These are phyloP conservation scores for Tulasnella sp. DNA, from an alignment of 768 basidiomycete genomes.

Conservation along the genomic window DNA sequence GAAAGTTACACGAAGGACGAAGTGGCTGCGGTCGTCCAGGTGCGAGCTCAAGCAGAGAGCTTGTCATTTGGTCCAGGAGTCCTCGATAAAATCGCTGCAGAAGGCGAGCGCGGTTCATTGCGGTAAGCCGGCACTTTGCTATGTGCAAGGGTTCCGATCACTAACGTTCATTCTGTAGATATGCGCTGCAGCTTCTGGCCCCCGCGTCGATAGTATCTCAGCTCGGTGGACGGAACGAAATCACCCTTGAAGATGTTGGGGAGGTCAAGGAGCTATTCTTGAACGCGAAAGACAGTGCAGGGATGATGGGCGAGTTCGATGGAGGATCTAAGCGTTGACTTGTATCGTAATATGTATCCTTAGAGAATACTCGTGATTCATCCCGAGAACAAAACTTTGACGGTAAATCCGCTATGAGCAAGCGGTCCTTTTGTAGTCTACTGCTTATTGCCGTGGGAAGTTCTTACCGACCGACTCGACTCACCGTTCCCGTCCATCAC, in stretches of 20 bases:
- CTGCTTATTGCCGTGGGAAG: too few species aligned
- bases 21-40: constrained; percentile 72
- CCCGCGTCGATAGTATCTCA: constrained; percentile 81
- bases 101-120: constrained; percentile 72
- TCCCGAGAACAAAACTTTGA: too few species aligned
- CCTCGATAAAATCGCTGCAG: constrained; percentile 63
- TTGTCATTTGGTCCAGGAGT: constrained; percentile 64
- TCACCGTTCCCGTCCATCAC: too few species aligned
- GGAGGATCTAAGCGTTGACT: constrained; percentile 6
- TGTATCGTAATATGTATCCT: neutral
- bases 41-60: constrained; percentile 79
- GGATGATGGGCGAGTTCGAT: constrained; percentile 13
- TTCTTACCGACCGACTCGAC: too few species aligned
- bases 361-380: neutral
- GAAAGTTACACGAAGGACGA: constrained; percentile 71
- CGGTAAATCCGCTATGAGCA: too few species aligned
- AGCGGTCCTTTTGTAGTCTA: too few species aligned
- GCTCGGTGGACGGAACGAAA: constrained; percentile 64
- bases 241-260: constrained; percentile 75
- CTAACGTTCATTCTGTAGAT: constrained; percentile 36
- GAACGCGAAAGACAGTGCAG: constrained; percentile 61
- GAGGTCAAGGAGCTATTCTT: constrained; percentile 94
- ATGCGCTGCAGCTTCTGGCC: constrained; percentile 80
- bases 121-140: constrained; percentile 35
- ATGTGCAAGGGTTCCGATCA: constrained; percentile 6